A percentile compares a stretch with the other conserved stretches of the same genome.
phyloP scores from a whole-genome alignment of 2,329 filamentous ascomycete genomes.

The Aspergillus sclerotialis region DNA sequence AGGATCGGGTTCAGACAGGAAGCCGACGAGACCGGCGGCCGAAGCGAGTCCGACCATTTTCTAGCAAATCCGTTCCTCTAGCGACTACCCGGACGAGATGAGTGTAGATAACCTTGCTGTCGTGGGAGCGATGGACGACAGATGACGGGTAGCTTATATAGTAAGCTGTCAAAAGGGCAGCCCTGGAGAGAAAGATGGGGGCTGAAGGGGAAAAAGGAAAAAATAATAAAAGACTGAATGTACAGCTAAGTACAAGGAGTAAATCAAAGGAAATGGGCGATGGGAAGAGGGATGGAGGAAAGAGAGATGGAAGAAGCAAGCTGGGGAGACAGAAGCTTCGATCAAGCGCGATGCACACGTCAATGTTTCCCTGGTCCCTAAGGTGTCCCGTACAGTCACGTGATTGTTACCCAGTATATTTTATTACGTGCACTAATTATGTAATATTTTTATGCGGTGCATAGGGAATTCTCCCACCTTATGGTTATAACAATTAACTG shows the following conservation, averaged over 20 bases:
- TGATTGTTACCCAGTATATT: not conserved
- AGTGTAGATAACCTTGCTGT: constrained; percentile 12
- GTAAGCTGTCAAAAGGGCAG: constrained; percentile 10
- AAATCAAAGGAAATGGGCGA: constrained; percentile 12
- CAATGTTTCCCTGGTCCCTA: constrained; percentile 19
- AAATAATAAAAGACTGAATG: constrained; percentile 14
- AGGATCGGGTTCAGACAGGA: constrained; percentile 87
- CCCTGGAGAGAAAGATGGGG: constrained; percentile 5
- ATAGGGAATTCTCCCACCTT: no score
- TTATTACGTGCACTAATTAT: constrained; percentile 15
- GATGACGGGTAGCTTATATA: constrained; percentile 16
- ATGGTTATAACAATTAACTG: no score
- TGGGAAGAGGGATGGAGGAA: constrained; percentile 18
- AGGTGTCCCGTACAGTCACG: no score
- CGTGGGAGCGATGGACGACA: constrained; percentile 25
- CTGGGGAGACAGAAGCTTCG: constrained; percentile 11
- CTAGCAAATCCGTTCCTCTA: constrained; percentile 10
- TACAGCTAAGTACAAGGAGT: constrained; percentile 10
- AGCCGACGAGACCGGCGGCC: constrained; percentile 89
- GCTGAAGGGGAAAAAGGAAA: constrained; percentile 8
- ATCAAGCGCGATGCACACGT: constrained; percentile 23
- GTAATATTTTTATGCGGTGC: no score
- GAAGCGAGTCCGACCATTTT: constrained; percentile 90
- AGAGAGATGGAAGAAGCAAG: constrained; percentile 12
- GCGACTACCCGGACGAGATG: constrained; percentile 7